These are phyloP conservation scores for Blumeria graminis DNA, from an alignment of 2,329 filamentous ascomycete genomes.

Conservation along the genomic window DNA sequence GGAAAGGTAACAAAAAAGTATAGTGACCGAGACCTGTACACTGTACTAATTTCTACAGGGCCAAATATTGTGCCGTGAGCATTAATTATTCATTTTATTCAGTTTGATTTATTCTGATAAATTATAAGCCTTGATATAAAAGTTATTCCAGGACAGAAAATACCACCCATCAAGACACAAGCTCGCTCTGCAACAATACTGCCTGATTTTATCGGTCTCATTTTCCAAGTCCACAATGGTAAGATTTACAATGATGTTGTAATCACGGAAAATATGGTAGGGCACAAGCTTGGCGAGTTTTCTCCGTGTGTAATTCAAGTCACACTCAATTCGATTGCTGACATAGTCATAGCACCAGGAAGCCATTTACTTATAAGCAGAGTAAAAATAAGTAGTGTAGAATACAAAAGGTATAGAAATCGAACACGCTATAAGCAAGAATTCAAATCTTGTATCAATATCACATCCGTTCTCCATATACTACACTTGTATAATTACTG, in stretches of 20 bases:
- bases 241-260: constrained; percentile 44
- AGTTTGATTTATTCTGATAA: constrained; percentile 13
- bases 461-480: too few relatives aligned
- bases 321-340: background rate
- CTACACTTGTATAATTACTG: too few relatives aligned
- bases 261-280: constrained; percentile 58
- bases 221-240: constrained; percentile 50
- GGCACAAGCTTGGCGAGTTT: constrained; percentile 52
- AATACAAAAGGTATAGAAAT: too few relatives aligned
- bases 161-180: constrained; percentile 43
- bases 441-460: too few relatives aligned
- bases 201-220: constrained; percentile 45
- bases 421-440: too few relatives aligned
- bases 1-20: constrained; percentile 34
- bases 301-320: constrained; percentile 24
- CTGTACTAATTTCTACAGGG: constrained; percentile 19
- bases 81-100: constrained; percentile 1
- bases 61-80: constrained; percentile 48
- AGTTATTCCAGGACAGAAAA: constrained; percentile 24
- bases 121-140: constrained; percentile 27
- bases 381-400: constrained; percentile 34
- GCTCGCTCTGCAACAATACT: constrained; percentile 48
- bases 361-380: constrained; percentile 42
- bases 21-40: too few relatives aligned
- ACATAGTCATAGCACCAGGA: constrained; percentile 31